These are phyloP conservation scores for Aureobasidium sp. DNA, from an alignment of 2,329 filamentous ascomycete genomes.

Conservation along the genomic window DNA sequence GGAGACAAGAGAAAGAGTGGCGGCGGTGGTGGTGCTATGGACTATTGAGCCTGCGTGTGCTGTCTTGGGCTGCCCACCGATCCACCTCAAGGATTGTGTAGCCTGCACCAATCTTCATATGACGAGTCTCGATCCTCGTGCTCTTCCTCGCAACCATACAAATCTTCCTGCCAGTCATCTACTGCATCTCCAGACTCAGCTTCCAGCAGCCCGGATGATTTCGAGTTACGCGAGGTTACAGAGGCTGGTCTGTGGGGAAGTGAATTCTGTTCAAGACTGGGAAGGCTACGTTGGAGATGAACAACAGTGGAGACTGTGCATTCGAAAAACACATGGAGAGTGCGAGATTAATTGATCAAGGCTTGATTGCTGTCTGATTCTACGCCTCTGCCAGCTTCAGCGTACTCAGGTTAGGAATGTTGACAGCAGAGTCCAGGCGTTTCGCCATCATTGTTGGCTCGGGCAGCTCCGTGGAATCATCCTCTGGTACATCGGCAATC, in stretches of 20 bases:
- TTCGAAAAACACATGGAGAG: not conserved
- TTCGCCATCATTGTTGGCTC: not conserved
- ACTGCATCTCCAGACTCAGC: not conserved
- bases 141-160: not conserved
- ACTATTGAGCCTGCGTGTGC: not conserved
- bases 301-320: not conserved
- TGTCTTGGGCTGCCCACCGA: no score
- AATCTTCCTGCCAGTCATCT: not conserved
- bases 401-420: not conserved
- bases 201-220: not conserved
- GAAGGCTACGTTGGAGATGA: no score
- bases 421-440: not conserved
- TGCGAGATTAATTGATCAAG: not conserved
- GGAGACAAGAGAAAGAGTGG: conserved; percentile 2
- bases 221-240: no score
- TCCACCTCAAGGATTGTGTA: not conserved
- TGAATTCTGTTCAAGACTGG: no score
- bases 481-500: not conserved
- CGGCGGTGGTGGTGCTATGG: not conserved
- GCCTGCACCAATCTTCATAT: not conserved
- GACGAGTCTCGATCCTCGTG: not conserved
- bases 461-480: not conserved
- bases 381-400: not conserved
- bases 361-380: not conserved
- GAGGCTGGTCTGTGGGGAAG: no score